Evolutionary conservation across 352 stramenopile species (phyloP), one percentile per base, ranked within the genome.

Genomic region (Globisporangium middletonii): DNA sequence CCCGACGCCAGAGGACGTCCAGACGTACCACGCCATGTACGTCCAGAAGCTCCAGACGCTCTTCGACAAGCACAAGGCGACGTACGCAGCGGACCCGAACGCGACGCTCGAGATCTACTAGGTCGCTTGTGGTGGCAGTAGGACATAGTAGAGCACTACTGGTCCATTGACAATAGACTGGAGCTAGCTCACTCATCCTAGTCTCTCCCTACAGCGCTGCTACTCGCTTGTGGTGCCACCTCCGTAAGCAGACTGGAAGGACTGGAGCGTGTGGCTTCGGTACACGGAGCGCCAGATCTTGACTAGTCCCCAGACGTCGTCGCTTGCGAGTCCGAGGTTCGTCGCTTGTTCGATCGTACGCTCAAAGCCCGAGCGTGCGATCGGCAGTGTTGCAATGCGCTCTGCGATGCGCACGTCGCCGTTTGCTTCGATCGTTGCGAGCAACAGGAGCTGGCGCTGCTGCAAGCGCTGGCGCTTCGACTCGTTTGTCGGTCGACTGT

Each of bases 11-110:
- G 86, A 97, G 42, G 79, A 98, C 33, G 78, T 98, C 1, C 60
- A 71, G 43, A 79, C 88, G 62, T 97, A 92, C 74, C 93, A 98
- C 65, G 65, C 72, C 27, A 65, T 88, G 48, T 98, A 98, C 65
- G 71, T 98, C 3, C 53, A 67, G 19, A 68, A 80, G 3, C 72
- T 98, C 41, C 77, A 79, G 59, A 63, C 58, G n/a, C 70, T 98
- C 7, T 98, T 96, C 59, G 83, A 97, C 50, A 72, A 75, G 41
- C 75, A 98, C 79, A 95, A 95, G 42, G 63, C 62, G 35, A 68
- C 83, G 33, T 97, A 94, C 63, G 89, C 84, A 8, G 53, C 66
- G 11, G 72, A 97, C 50, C 77, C 81, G 4, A 58, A 77, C 23
- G 71, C 65, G 0, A 52, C 54, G 12, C 65, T 94, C 18, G 79